Conservation (phyloP, 2,329 filamentous ascomycete species). For the Calonectria fujianensis region DNA sequence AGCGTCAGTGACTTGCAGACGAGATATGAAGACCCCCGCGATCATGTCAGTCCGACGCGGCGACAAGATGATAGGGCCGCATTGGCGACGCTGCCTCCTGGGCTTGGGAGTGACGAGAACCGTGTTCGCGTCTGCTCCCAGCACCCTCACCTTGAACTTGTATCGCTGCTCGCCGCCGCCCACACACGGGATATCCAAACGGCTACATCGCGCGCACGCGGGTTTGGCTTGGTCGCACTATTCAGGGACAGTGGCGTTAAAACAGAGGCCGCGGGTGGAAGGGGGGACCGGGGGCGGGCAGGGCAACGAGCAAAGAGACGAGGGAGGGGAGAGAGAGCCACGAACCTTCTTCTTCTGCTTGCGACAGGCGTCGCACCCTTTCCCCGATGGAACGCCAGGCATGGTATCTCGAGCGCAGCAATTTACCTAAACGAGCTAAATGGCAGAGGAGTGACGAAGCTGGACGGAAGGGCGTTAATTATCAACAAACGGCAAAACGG, state of each 20-base stretch:
- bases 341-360: conserved; percentile 73
- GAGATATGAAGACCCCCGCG: conserved; percentile 54
- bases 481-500: conserved; percentile 25
- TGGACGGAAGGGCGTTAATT: conserved; percentile 8
- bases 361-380: conserved; percentile 70
- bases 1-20: conserved; percentile 63
- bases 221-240: conserved; percentile 69
- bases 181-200: conserved; percentile 65
- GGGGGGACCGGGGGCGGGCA: not conserved
- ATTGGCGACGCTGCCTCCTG: not conserved
- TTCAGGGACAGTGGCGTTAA: conserved; percentile 15
- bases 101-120: conserved; percentile 12
- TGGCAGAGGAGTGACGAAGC: conserved; percentile 28
- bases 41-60: conserved; percentile 56
- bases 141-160: conserved; percentile 67
- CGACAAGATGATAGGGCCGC: conserved; percentile 46
- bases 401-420: conserved; percentile 58
- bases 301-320: not conserved
- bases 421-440: conserved; percentile 49
- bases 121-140: conserved; percentile 30
- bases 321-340: not conserved
- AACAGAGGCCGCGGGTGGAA: not conserved
- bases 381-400: conserved; percentile 71
- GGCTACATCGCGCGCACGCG: conserved; percentile 66
- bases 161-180: conserved; percentile 68